phyloP scores from a whole-genome alignment of 805 yeast species.

The Kockiozyma suomiensis region DNA sequence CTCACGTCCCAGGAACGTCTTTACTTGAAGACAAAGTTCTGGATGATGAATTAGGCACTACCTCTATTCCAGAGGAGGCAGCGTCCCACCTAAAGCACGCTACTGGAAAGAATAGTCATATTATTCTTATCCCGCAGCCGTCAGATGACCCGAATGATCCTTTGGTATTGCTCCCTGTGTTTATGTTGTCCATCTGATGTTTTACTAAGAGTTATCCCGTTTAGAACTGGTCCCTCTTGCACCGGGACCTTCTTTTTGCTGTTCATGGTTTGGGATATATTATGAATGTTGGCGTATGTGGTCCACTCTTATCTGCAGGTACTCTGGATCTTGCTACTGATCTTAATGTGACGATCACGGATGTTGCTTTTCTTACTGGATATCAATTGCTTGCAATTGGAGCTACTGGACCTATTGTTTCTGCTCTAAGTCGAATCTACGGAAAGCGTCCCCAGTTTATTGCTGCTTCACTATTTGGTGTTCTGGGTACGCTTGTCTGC shows the following conservation, averaged over 20 bases:
- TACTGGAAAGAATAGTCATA: conserved; percentile 30
- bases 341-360: neutral
- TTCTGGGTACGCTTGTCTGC: conserved; percentile 1
- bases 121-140: conserved; percentile 46
- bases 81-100: neutral
- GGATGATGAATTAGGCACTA: neutral
- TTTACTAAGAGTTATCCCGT: too few species aligned
- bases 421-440: neutral
- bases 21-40: neutral
- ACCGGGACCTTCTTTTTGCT: neutral
- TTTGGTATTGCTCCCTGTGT: conserved; percentile 27
- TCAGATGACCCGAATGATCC: conserved; percentile 48
- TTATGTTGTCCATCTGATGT: conserved; percentile 37
- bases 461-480: neutral
- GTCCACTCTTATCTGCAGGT: conserved; percentile 7
- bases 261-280: neutral
- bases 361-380: neutral
- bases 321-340: neutral
- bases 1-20: conserved; percentile 5
- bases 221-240: conserved; percentile 5
- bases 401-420: neutral
- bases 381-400: neutral
- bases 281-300: neutral
- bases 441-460: conserved; percentile 5
- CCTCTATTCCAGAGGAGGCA: neutral